These are phyloP conservation scores for Calonectria fujianensis DNA, from an alignment of 2,329 filamentous ascomycete genomes.

Conservation along the genomic window DNA sequence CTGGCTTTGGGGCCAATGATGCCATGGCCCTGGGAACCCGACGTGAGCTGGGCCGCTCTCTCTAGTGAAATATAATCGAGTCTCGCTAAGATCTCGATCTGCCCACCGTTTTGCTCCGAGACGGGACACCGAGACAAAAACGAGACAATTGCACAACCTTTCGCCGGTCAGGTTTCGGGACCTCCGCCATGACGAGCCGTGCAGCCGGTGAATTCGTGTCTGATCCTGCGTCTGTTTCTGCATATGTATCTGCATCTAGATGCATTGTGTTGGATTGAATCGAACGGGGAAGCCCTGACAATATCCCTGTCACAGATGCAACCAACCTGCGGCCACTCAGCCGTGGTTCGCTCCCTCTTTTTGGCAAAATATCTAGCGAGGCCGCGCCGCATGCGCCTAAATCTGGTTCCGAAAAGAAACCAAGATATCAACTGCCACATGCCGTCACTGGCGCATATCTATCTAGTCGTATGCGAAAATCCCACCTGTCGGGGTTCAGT, in stretches of 20 bases:
- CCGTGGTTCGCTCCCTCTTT: not conserved
- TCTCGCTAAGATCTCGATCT: conserved; percentile 10
- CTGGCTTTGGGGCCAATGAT: conserved; percentile 1
- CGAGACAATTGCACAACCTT: conserved; percentile 9
- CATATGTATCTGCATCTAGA: not conserved
- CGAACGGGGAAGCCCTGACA: not conserved
- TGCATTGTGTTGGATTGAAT: conserved; percentile 1
- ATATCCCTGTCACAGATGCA: not conserved
- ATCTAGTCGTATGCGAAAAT: not conserved
- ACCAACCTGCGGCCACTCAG: not conserved
- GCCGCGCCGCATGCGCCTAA: conserved; percentile 10
- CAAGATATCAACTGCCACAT: conserved; percentile 11
- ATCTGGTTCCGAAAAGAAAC: conserved; percentile 12
- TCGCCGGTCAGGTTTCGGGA: not conserved
- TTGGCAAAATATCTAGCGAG: not conserved
- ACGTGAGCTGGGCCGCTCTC: not conserved
- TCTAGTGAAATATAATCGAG: not conserved
- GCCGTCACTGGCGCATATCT: conserved; percentile 10
- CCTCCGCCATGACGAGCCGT: conserved; percentile 15
- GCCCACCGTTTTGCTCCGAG: not conserved
- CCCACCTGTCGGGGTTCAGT: not conserved
- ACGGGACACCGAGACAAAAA: conserved; percentile 19
- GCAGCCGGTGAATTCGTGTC: not conserved
- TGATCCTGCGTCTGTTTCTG: not conserved
- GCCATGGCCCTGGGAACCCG: not conserved